These are phyloP conservation scores for Lichtheimia ornata DNA, from an alignment of 371 early-diverging fungal species.

Conservation along the genomic window DNA sequence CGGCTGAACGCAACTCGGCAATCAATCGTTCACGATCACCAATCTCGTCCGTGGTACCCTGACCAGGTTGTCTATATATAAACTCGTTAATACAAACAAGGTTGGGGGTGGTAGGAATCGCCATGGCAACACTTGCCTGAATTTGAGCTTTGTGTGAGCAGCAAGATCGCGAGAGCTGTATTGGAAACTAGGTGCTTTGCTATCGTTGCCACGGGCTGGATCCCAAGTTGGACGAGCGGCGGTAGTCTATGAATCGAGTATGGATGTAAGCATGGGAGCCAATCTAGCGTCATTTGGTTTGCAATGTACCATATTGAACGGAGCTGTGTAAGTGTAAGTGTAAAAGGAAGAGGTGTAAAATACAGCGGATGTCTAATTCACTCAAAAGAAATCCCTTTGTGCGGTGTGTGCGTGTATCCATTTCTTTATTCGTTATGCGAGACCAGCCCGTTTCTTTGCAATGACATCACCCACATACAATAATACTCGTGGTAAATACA, in stretches of 20 bases:
- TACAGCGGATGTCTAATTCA: no score
- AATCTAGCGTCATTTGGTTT: no score
- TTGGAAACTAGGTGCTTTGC: constrained; percentile 75
- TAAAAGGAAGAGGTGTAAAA: not conserved
- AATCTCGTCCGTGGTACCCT: constrained; percentile 73
- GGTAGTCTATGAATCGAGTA: constrained; percentile 49
- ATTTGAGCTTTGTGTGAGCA: constrained; percentile 88
- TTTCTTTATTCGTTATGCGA: constrained; percentile 3
- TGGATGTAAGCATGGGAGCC: not conserved
- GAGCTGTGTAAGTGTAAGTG: not conserved
- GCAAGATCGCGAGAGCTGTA: constrained; percentile 80
- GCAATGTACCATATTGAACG: no score
- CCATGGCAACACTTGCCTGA: constrained; percentile 44
- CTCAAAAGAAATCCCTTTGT: no score
- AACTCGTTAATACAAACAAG: not conserved
- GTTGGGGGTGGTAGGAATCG: not conserved
- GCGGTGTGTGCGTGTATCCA: no score
- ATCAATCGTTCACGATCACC: constrained; percentile 63
- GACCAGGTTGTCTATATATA: constrained; percentile 71
- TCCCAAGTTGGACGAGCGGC: constrained; percentile 85
- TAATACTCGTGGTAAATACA: constrained; percentile 9
- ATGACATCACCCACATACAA: constrained; percentile 11
- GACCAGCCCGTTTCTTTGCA: not conserved
- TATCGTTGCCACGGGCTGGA: constrained; percentile 79
- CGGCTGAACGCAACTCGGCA: constrained; percentile 69